These are phyloP conservation scores for Aphanomyces stellatus DNA, from an alignment of 352 stramenopile species.

Conservation along the genomic window DNA sequence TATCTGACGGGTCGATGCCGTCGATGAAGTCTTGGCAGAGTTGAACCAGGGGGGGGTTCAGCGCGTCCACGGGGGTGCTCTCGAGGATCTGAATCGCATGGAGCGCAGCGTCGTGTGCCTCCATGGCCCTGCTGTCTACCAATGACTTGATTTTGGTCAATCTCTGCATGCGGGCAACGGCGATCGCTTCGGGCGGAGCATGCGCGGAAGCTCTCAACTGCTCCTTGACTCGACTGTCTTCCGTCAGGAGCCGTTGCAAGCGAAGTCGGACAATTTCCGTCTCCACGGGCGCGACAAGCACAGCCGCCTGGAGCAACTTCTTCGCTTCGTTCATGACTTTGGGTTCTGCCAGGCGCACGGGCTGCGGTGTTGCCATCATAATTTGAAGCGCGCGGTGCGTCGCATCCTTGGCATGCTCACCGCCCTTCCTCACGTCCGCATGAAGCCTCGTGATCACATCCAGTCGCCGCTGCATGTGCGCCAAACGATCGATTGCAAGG, in stretches of 20 bases:
- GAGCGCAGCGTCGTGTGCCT: not conserved
- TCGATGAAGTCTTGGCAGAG: not conserved
- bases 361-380: conserved; percentile 7
- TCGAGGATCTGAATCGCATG: not conserved
- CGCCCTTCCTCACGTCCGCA: not conserved
- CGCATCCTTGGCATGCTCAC: not conserved
- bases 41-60: not conserved
- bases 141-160: not conserved
- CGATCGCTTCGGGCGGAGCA: not conserved
- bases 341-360: conserved; percentile 11
- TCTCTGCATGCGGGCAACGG: not conserved
- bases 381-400: conserved; percentile 17
- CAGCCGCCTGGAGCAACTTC: not conserved
- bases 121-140: not conserved
- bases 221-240: conserved; percentile 9
- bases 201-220: not conserved
- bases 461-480: conserved; percentile 9
- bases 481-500: not conserved
- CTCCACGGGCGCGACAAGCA: not conserved
- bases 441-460: conserved; percentile 2
- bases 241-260: not conserved
- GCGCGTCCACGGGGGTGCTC: not conserved
- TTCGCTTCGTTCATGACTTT: not conserved
- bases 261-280: not conserved
- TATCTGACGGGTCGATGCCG: not conserved